Evolutionary conservation across 1,139 yeast genomes (phyloP).

Genomic region (Trichomonascaceae sp.): DNA sequence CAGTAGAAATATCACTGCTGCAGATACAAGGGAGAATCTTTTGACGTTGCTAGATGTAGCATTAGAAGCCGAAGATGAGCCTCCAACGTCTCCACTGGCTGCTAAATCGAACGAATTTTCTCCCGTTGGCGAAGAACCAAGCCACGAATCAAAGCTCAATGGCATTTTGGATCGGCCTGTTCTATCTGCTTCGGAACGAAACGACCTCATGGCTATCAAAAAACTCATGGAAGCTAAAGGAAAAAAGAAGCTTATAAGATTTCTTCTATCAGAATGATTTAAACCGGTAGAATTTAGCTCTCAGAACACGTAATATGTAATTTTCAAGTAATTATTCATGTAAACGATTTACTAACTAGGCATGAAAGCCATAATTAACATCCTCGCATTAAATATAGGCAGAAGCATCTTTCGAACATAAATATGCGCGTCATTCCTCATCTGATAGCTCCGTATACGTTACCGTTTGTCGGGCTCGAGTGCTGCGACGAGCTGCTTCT

Average conservation of each 20-base stretch:
- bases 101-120: slow-evolving; percentile 9
- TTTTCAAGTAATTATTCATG: background rate
- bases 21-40: slow-evolving; percentile 25
- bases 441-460: background rate
- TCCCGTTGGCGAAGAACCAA: slow-evolving; percentile 44
- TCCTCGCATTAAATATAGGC: background rate
- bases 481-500: background rate
- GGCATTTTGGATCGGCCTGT: background rate
- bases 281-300: background rate
- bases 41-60: slow-evolving; percentile 40
- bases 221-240: slow-evolving; percentile 64
- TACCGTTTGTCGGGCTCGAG: background rate
- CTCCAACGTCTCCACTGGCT: background rate
- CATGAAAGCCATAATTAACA: background rate
- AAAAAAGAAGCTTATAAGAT: slow-evolving; percentile 54
- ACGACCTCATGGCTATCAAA: slow-evolving; percentile 45
- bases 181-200: background rate
- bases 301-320: background rate
- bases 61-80: slow-evolving; percentile 10
- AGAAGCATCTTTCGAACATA: too few relatives aligned
- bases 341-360: background rate
- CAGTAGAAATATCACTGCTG: slow-evolving; percentile 23
- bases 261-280: slow-evolving; percentile 24
- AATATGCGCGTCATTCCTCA: background rate
- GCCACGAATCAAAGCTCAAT: slow-evolving; percentile 43